Conservation (phyloP, 768 basidiomycete species). For the Wakefieldia striispora region DNA sequence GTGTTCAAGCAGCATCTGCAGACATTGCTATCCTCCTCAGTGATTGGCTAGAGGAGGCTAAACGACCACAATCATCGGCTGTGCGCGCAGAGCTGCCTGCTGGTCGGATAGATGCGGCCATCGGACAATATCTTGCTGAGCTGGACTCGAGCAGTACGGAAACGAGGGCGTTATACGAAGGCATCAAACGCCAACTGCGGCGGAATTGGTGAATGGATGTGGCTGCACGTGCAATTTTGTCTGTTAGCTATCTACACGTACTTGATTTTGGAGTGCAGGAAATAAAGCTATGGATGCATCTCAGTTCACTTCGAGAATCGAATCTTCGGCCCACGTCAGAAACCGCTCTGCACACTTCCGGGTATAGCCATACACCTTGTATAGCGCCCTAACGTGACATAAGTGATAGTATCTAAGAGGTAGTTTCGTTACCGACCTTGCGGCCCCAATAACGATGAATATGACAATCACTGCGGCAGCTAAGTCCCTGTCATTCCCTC, state of each 20-base stretch:
- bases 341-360: constrained; percentile 56
- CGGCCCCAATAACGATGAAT: constrained; percentile 59
- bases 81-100: constrained; percentile 72
- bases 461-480: constrained; percentile 63
- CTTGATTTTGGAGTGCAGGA: constrained; percentile 10
- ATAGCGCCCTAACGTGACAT: constrained; percentile 52
- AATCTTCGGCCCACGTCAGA: constrained; percentile 72
- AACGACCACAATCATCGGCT: constrained; percentile 64
- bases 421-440: constrained; percentile 45
- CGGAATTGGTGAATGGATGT: constrained; percentile 59
- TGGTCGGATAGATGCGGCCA: constrained; percentile 67
- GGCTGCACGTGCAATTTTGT: constrained; percentile 1
- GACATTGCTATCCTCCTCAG: constrained; percentile 78
- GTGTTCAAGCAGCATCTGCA: constrained; percentile 75
- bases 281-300: constrained; percentile 2
- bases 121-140: constrained; percentile 74
- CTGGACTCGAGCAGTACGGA: constrained; percentile 60
- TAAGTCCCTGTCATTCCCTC: constrained; percentile 58
- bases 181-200: constrained; percentile 67
- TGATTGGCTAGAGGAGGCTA: constrained; percentile 81
- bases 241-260: constrained; percentile 15
- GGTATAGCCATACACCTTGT: constrained; percentile 67
- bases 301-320: constrained; percentile 73
- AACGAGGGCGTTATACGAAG: constrained; percentile 64
- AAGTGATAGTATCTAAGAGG: constrained; percentile 6